Percentiles rank a stretch among this genome's conserved stretches.
Conservation (phyloP, 495 filamentous ascomycete species). For the Aspergillus panamensis region DNA sequence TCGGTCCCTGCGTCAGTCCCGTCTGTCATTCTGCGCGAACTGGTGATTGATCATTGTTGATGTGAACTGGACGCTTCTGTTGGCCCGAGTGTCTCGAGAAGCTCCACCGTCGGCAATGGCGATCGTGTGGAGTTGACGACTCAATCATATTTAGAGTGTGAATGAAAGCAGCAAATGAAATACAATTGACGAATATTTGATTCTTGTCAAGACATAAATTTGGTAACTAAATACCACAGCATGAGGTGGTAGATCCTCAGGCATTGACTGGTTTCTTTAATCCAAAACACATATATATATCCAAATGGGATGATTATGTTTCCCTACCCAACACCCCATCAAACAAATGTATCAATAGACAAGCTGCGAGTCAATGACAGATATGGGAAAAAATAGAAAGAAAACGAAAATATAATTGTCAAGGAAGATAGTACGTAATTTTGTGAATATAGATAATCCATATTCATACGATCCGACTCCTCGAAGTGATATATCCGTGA, state of each 20-base stretch:
- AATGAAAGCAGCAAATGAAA: too few relatives aligned
- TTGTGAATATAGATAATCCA: not conserved
- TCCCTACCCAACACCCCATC: too few relatives aligned
- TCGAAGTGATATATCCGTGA: not conserved
- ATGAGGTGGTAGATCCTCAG: too few relatives aligned
- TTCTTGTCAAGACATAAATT: too few relatives aligned
- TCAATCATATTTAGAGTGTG: too few relatives aligned
- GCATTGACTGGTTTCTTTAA: too few relatives aligned
- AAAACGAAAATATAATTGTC: not conserved
- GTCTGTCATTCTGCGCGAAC: not conserved
- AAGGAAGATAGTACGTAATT: not conserved
- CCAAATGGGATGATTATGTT: too few relatives aligned
- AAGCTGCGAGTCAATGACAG: not conserved
- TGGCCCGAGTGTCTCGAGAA: constrained; percentile 7
- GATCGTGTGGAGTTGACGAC: constrained; percentile 13
- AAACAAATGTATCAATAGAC: too few relatives aligned
- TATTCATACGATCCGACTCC: not conserved
- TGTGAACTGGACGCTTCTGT: constrained; percentile 3
- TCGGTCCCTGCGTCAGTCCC: not conserved
- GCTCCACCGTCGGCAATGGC: not conserved
- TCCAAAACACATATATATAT: too few relatives aligned
- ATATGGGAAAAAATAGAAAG: not conserved
- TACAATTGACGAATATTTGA: too few relatives aligned
- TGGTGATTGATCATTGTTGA: not conserved
- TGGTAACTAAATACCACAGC: too few relatives aligned